phyloP scores from a whole-genome alignment of 2,329 filamentous ascomycete genomes.

The Apiospora saccharicola region DNA sequence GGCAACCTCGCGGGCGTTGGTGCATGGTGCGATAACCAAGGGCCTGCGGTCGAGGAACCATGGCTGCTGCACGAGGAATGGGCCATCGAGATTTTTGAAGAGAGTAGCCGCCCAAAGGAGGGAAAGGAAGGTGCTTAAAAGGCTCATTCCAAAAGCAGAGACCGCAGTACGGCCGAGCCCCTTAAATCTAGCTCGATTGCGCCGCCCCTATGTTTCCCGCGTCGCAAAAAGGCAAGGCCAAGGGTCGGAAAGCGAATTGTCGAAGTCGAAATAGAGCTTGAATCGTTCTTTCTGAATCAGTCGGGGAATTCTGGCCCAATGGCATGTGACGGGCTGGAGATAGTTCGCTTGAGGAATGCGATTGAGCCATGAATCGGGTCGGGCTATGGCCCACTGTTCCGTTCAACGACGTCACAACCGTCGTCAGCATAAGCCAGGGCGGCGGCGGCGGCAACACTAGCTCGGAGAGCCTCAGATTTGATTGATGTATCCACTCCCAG shows the following conservation, averaged over 20 bases:
- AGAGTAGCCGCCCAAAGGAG: background rate
- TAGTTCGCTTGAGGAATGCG: background rate
- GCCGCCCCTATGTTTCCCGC: background rate
- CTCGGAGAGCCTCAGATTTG: conserved; percentile 18
- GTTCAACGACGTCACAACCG: conserved; percentile 16
- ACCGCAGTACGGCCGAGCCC: background rate
- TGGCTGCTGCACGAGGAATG: background rate
- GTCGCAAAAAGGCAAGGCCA: background rate
- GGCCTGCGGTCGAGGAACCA: background rate
- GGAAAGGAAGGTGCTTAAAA: background rate
- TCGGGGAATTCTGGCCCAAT: background rate
- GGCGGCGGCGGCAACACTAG: conserved; percentile 1
- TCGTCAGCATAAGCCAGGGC: conserved; percentile 2
- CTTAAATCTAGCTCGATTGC: background rate
- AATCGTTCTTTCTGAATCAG: background rate
- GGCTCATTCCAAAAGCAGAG: background rate
- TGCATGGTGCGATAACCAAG: background rate
- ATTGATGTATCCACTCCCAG: conserved; percentile 12
- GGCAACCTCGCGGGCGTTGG: background rate
- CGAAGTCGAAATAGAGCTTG: background rate
- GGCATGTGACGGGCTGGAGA: background rate
- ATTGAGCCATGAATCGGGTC: background rate
- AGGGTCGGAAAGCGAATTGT: background rate
- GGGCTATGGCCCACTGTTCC: background rate
- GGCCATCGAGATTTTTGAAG: background rate